These are phyloP conservation scores for Vaccinium corymbosum DNA, from an alignment of 148 eudicot species.

Conservation along the genomic window DNA sequence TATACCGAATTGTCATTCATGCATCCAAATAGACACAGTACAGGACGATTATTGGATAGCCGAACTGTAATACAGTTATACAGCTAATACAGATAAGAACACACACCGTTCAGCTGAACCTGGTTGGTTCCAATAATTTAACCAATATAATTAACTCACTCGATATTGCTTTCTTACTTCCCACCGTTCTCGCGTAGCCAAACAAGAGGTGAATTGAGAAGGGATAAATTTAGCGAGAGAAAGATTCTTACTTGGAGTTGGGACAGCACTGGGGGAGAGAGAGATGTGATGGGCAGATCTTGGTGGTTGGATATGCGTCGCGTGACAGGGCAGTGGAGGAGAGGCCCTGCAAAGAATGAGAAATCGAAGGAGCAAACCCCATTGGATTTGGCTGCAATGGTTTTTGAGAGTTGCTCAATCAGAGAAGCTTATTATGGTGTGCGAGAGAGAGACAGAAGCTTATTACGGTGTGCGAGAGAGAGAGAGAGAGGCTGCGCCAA, in stretches of 20 bases:
- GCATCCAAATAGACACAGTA: neutral
- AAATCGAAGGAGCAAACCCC: conserved; percentile 21
- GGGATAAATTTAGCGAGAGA: neutral
- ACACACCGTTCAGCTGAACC: neutral
- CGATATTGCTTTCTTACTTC: neutral
- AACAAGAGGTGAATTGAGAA: neutral
- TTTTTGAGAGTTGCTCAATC: neutral
- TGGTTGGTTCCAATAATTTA: neutral
- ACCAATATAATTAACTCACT: neutral
- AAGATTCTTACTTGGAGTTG: conserved; percentile 11
- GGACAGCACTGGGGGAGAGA: conserved; percentile 17
- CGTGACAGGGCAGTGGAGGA: neutral
- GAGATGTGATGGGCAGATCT: neutral
- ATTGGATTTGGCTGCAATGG: conserved; percentile 15
- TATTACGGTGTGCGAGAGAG: neutral
- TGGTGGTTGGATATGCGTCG: neutral
- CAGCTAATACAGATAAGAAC: neutral
- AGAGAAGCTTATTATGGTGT: no score
- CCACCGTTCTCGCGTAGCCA: neutral
- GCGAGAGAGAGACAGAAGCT: neutral
- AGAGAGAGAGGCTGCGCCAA: neutral
- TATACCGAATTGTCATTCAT: neutral
- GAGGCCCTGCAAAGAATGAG: conserved; percentile 1
- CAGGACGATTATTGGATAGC: neutral
- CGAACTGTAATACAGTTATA: neutral